Conservation (phyloP, 225 moss, liverwort and hornwort genomes). For the Bryum argenteum region DNA sequence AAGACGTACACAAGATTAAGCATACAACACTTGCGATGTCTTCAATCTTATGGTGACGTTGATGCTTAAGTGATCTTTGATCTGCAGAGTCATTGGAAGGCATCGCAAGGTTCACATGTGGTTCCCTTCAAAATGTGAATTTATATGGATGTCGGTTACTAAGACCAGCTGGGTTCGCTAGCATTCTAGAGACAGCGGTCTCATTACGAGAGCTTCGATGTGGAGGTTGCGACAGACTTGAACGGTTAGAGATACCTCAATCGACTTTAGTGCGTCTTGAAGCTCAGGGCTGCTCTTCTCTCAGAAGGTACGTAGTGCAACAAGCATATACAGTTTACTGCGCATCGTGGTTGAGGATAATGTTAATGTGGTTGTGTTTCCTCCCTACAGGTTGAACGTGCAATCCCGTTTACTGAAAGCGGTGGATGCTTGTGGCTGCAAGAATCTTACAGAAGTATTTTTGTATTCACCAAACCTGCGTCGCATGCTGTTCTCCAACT, state of each 20-base stretch:
- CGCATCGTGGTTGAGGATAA: background rate
- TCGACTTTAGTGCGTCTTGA: constrained; percentile 64
- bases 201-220: constrained; percentile 78
- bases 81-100: constrained; percentile 74
- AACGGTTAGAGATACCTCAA: constrained; percentile 75
- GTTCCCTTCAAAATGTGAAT: constrained; percentile 72
- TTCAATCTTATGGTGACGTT: constrained; percentile 12
- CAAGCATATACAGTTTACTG: background rate
- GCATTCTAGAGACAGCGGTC: constrained; percentile 58
- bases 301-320: constrained; percentile 58
- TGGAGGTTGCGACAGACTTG: constrained; percentile 90
- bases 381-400: constrained; percentile 62
- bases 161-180: constrained; percentile 60
- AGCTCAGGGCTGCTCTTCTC: constrained; percentile 76
- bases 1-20: constrained; percentile 1
- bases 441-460: constrained; percentile 74
- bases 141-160: constrained; percentile 75
- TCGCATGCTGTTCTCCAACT: constrained; percentile 92
- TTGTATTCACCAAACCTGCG: constrained; percentile 83
- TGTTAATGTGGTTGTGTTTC: background rate
- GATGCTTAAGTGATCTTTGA: constrained; percentile 20
- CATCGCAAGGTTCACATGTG: constrained; percentile 78
- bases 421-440: constrained; percentile 89
- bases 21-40: background rate
- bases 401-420: constrained; percentile 72